Evolutionary conservation across 2,329 filamentous ascomycete species (phyloP), one percentile per base, ranked within the genome.

Genomic region (Colletotrichum agaves): DNA sequence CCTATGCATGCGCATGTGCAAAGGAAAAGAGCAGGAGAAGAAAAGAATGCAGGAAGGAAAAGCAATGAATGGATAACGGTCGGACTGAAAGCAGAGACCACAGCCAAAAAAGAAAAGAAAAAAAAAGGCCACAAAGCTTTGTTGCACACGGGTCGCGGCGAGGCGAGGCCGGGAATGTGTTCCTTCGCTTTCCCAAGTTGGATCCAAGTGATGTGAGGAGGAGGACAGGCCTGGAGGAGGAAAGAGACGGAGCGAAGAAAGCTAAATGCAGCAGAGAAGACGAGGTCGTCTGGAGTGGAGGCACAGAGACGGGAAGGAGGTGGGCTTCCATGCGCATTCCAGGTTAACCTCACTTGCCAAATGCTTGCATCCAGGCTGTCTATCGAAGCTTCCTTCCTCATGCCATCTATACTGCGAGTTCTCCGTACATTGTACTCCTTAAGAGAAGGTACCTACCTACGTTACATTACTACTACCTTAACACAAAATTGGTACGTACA

Each of bases 141-240:
- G 50, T 57, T 50, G 59, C 59, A 63, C 50, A 27, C 63, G 44
- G 63, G 49, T 62, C 46, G 60, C 47, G 55, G 23, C 47, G 58
- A 52, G 23, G 46, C 56, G 39, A 47, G 35, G 56, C 56, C 46
- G 46, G 57, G 62, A 64, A 53, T 46, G 46, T 64, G 62, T 17
- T 19, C 13, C 12, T 19, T 43, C 17, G 13, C 27, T n/a, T n/a
- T 35, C 15, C 41, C 17, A 44, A 19, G 17, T 33, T 31, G 31
- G 33, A 52, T 50, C 35, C 4, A 13, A 7, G 12, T 37, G 33
- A 33, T n/a, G n/a, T n/a, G 10, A 5, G 31, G 31, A 33, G 10
- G 53, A 43, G 21, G 53, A n/a, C 41, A n/a, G n/a, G n/a, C n/a
- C n/a, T n/a, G n/a, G n/a, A n/a, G 35, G 55, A 21, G 37, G 55